Evolutionary conservation across 1,139 yeast genomes (phyloP).

Genomic region (Candida buenavistaensis): DNA sequence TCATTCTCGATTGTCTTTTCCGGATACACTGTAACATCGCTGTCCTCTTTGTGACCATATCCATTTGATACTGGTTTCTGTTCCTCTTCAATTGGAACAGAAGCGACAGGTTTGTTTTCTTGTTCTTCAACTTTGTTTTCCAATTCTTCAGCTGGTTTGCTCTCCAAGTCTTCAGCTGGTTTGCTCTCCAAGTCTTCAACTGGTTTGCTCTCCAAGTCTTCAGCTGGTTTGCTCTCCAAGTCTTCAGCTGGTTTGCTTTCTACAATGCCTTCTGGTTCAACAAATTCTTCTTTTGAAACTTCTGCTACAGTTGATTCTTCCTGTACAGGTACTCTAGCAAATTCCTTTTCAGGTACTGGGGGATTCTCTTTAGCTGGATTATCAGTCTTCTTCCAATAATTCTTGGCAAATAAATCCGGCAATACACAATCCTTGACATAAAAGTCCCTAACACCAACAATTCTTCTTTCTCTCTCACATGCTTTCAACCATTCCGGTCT

Average conservation of each 20-base stretch:
- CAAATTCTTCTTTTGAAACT: slow-evolving; percentile 17
- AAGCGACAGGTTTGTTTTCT: no score
- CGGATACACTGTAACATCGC: no score
- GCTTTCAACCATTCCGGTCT: slow-evolving; percentile 98
- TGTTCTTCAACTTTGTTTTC: slow-evolving; percentile 8
- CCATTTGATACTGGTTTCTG: no score
- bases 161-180: no score
- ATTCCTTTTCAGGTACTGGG: slow-evolving; percentile 14
- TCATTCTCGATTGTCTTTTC: no score
- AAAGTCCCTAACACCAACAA: slow-evolving; percentile 90
- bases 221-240: slow-evolving; percentile 3
- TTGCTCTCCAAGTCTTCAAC: no score
- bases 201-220: slow-evolving; percentile 3
- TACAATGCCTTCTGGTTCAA: neutral
- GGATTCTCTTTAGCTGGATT: slow-evolving; percentile 2
- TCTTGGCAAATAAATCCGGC: slow-evolving; percentile 46
- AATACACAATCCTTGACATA: slow-evolving; percentile 57
- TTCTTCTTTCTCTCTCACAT: slow-evolving; percentile 83
- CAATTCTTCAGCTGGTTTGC: neutral
- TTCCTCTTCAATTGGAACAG: no score
- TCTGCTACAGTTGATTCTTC: slow-evolving; percentile 17
- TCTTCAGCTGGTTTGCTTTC: slow-evolving; percentile 7
- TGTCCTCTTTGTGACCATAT: no score
- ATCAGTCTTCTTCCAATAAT: slow-evolving; percentile 35
- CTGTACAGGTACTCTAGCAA: slow-evolving; percentile 10